A percentile compares a stretch with the other conserved stretches of the same genome.
Conservation (phyloP, 495 filamentous ascomycete genomes). For the Tuber brumale region DNA sequence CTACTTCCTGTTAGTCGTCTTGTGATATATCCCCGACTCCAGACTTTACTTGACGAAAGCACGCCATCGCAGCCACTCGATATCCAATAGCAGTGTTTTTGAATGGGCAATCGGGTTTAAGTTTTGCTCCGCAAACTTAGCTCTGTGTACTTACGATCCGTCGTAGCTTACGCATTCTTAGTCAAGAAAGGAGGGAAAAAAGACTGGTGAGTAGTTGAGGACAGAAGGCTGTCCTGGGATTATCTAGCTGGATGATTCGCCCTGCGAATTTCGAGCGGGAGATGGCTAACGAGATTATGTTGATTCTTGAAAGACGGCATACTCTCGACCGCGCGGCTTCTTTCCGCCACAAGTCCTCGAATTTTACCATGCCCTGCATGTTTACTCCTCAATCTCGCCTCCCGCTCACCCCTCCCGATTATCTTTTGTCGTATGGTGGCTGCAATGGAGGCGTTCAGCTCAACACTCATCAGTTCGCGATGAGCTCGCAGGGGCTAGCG, state of each 20-base stretch:
- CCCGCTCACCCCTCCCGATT: conserved; percentile 41
- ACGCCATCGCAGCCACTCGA: background rate
- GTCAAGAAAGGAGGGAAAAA: conserved; percentile 27
- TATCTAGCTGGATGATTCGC: conserved; percentile 33
- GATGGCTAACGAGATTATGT: conserved; percentile 41
- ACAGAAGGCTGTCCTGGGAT: conserved; percentile 26
- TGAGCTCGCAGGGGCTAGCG: conserved; percentile 33
- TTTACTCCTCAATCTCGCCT: conserved; percentile 35
- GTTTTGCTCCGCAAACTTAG: conserved; percentile 25
- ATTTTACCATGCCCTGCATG: conserved; percentile 34
- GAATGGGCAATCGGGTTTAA: conserved; percentile 38
- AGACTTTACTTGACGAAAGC: background rate
- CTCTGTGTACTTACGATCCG: conserved; percentile 35
- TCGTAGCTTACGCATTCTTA: conserved; percentile 34
- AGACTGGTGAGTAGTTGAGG: conserved; percentile 38
- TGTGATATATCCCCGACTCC: background rate
- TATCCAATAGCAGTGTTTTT: conserved; percentile 11
- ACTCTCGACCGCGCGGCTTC: conserved; percentile 12
- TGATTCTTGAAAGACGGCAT: conserved; percentile 32
- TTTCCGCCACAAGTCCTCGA: conserved; percentile 14
- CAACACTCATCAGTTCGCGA: conserved; percentile 32
- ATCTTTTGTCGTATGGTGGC: conserved; percentile 28
- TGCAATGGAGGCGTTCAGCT: conserved; percentile 23
- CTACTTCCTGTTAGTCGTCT: conserved; percentile 1
- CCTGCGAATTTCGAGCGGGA: conserved; percentile 29